Evolutionary conservation across 805 yeast species (phyloP).

Genomic region (Tetrapisispora taiwanensis): DNA sequence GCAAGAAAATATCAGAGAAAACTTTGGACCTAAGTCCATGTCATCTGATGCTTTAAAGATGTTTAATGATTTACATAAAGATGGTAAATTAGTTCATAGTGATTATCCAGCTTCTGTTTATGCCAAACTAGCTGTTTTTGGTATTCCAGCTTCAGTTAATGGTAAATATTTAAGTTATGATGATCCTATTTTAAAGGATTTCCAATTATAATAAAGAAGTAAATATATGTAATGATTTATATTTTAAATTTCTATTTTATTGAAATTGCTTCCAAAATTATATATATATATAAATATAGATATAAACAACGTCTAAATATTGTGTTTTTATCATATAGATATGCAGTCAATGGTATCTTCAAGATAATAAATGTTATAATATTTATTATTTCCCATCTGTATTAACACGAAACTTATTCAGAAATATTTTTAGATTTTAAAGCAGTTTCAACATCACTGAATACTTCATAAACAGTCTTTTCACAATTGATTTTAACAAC

Average conservation of each 20-base stretch:
- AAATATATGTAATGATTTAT: neutral
- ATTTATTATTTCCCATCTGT: neutral
- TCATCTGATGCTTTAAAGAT: conserved; percentile 43
- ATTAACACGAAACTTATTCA: neutral
- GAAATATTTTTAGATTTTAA: conserved; percentile 7
- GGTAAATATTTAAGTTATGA: conserved; percentile 62
- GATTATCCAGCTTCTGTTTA: conserved; percentile 62
- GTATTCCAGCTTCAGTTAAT: conserved; percentile 45
- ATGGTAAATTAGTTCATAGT: conserved; percentile 53
- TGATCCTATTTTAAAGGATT: conserved; percentile 26
- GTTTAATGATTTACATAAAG: conserved; percentile 53
- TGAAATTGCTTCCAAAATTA: too few relatives aligned
- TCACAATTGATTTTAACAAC: conserved; percentile 77
- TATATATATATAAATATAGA: too few relatives aligned
- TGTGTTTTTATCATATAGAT: too few relatives aligned
- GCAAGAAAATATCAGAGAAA: conserved; percentile 73
- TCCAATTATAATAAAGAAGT: neutral
- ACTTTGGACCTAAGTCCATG: conserved; percentile 50
- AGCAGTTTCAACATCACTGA: conserved; percentile 45
- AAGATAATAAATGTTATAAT: neutral
- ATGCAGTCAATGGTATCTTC: too few relatives aligned
- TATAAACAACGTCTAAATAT: too few relatives aligned
- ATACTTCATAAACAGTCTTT: conserved; percentile 71
- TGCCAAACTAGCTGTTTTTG: conserved; percentile 53
- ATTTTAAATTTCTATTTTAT: too few relatives aligned